Evolutionary conservation across 352 stramenopile genomes (phyloP).

Genomic region (Pythium oligandrum): DNA sequence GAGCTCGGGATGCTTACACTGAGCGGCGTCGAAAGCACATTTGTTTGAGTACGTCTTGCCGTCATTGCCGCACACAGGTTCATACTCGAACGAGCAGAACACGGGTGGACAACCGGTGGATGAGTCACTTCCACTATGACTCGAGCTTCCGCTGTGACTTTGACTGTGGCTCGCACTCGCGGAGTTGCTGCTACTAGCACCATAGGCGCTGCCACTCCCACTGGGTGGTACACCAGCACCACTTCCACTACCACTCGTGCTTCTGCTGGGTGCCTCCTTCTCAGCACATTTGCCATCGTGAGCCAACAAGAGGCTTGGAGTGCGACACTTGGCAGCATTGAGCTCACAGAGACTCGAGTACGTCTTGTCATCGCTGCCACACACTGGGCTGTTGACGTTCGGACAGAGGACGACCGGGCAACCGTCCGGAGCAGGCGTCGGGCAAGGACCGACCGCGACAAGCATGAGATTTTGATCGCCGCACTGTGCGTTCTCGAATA

Average conservation of each 20-base stretch:
- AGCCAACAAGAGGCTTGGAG: neutral
- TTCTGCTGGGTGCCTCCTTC: too few relatives aligned
- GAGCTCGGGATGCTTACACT: constrained; percentile 3
- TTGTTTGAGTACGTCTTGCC: constrained; percentile 12
- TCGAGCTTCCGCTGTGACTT: too few relatives aligned
- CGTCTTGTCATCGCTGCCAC: constrained; percentile 1
- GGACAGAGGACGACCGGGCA: neutral
- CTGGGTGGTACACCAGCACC: too few relatives aligned
- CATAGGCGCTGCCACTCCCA: too few relatives aligned
- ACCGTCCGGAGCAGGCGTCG: neutral
- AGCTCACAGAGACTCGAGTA: constrained; percentile 13
- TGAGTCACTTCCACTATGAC: too few relatives aligned
- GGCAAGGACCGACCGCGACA: neutral
- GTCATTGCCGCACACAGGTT: neutral
- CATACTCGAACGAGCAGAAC: neutral
- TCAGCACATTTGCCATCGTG: neutral
- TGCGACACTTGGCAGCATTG: constrained; percentile 1
- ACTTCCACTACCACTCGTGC: too few relatives aligned
- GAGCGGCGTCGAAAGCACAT: constrained; percentile 5
- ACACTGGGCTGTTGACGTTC: neutral
- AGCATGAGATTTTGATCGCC: neutral
- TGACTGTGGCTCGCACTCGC: too few relatives aligned
- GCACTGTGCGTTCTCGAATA: constrained; percentile 3
- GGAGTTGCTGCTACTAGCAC: too few relatives aligned
- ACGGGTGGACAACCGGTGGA: neutral